Conservation (phyloP, 495 filamentous ascomycete species). For the Lophiotrema nucula region DNA sequence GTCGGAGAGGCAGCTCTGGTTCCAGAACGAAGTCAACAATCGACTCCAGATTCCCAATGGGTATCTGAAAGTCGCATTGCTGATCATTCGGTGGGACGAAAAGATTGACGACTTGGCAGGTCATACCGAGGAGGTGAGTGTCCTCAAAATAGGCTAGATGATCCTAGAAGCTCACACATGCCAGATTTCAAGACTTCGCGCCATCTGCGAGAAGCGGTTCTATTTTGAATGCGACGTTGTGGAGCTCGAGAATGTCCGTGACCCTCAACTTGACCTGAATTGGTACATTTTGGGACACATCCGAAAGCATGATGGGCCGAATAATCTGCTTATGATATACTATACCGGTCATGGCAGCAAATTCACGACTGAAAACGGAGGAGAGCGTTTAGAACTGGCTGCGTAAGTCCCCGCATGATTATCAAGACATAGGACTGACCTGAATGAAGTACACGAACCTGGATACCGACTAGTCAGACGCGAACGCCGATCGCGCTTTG, state of each 20-base stretch:
- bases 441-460: too few species aligned
- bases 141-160: too few species aligned
- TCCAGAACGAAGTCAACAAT: slow-evolving; percentile 16
- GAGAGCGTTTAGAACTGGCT: slow-evolving; percentile 15
- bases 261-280: slow-evolving; percentile 29
- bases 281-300: slow-evolving; percentile 18
- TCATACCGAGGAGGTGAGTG: slow-evolving; percentile 26
- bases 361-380: slow-evolving; percentile 9
- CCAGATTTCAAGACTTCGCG: too few species aligned
- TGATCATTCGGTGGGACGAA: slow-evolving; percentile 36
- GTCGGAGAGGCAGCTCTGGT: slow-evolving; percentile 18
- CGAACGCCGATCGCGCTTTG: slow-evolving; percentile 33
- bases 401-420: slow-evolving; percentile 1
- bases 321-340: slow-evolving; percentile 38
- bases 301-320: slow-evolving; percentile 28
- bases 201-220: too few species aligned
- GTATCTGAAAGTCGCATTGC: slow-evolving; percentile 34
- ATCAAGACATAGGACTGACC: not conserved
- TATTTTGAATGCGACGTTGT: slow-evolving; percentile 12
- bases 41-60: slow-evolving; percentile 27
- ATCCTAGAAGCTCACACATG: too few species aligned
- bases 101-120: slow-evolving; percentile 28
- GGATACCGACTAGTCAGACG: too few species aligned
- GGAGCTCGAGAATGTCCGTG: slow-evolving; percentile 17
- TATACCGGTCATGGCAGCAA: slow-evolving; percentile 37